phyloP scores from a whole-genome alignment of 2,329 filamentous ascomycete genomes.

The Madurella mycetomatis region DNA sequence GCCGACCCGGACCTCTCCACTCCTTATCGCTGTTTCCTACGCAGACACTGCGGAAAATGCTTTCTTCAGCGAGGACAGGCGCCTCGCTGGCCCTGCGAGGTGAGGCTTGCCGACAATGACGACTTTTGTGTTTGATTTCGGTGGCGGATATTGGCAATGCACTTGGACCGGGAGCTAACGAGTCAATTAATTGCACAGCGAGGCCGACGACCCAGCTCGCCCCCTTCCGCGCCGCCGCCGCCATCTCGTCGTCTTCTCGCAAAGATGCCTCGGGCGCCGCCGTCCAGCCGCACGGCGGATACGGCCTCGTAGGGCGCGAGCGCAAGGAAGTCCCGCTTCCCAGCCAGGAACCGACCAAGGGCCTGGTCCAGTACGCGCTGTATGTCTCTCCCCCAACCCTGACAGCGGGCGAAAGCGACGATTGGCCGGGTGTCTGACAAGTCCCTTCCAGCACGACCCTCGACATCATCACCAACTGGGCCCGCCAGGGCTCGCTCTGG shows the following conservation, averaged over 20 bases:
- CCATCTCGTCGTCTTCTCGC: conserved; percentile 62
- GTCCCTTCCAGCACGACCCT: conserved; percentile 51
- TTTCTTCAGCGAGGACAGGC: conserved; percentile 47
- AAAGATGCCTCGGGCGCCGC: conserved; percentile 54
- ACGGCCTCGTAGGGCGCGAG: conserved; percentile 46
- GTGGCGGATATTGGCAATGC: neutral
- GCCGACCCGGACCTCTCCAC: conserved; percentile 18
- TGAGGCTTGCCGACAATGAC: conserved; percentile 29
- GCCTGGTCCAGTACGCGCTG: conserved; percentile 80
- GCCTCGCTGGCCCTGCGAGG: conserved; percentile 51
- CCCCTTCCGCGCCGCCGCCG: conserved; percentile 59
- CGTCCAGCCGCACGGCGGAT: conserved; percentile 43
- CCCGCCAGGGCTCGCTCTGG: conserved; percentile 77
- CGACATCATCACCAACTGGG: conserved; percentile 79
- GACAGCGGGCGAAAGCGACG: neutral
- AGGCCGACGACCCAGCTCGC: conserved; percentile 61
- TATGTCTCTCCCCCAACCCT: conserved; percentile 46
- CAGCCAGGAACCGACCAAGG: conserved; percentile 76
- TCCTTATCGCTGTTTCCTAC: conserved; percentile 7
- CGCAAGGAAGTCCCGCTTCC: conserved; percentile 70
- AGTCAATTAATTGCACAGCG: conserved; percentile 45
- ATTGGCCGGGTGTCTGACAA: neutral
- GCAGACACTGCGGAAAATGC: conserved; percentile 35
- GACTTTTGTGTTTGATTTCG: neutral
- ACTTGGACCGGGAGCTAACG: conserved; percentile 4